Evolutionary conservation across 305 asterid genomes (phyloP).

Genomic region (Caryopteris hybrid): DNA sequence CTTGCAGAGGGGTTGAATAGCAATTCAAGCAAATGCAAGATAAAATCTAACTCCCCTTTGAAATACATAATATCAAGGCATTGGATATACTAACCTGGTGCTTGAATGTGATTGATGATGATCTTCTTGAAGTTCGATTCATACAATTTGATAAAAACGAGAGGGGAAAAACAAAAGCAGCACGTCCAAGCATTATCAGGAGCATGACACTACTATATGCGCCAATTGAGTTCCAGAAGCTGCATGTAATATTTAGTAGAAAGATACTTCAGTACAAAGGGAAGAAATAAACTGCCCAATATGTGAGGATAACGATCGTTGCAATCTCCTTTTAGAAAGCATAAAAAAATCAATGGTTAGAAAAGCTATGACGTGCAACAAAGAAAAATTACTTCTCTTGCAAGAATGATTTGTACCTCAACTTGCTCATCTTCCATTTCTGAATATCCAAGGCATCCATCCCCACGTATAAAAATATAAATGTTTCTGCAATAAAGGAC

Average conservation of each 20-base stretch:
- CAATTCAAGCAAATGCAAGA: constrained; percentile 6
- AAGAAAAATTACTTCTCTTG: neutral
- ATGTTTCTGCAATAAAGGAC: constrained; percentile 91
- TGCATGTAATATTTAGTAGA: constrained; percentile 23
- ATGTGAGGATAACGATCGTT: neutral
- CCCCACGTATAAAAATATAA: constrained; percentile 93
- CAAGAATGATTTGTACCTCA: constrained; percentile 38
- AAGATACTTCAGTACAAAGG: neutral
- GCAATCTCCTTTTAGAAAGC: neutral
- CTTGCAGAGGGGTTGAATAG: neutral
- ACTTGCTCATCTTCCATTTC: constrained; percentile 80
- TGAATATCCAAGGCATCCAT: constrained; percentile 87
- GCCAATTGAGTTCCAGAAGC: constrained; percentile 49
- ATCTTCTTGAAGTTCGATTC: constrained; percentile 44
- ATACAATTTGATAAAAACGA: constrained; percentile 69
- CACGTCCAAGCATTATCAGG: constrained; percentile 78
- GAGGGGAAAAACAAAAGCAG: constrained; percentile 90
- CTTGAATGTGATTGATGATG: constrained; percentile 49
- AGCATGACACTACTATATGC: constrained; percentile 51
- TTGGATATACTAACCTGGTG: constrained; percentile 59
- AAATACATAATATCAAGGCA: neutral
- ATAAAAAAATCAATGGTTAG: too few species aligned
- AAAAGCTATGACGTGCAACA: neutral
- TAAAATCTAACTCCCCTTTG: neutral
- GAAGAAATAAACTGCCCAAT: neutral